Evolutionary conservation across 495 filamentous ascomycete genomes (phyloP), one percentile per base, ranked within the genome.

Genomic region (Xylaria bambusicola): DNA sequence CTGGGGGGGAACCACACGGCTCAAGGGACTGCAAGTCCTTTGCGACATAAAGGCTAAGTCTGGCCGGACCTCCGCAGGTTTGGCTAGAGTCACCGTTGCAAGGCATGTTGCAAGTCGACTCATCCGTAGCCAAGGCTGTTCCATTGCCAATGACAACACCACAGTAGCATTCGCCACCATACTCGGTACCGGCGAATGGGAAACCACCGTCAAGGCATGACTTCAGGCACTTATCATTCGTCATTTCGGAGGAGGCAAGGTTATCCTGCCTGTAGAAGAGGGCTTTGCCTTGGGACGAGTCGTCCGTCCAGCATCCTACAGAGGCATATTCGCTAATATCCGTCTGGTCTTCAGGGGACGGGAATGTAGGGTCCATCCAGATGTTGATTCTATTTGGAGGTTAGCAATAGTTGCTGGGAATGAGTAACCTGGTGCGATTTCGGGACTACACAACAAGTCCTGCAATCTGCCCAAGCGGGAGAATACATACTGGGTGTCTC

Each of bases 281-380:
- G 0, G 84, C 77, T 20, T 77, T 80, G 35, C 80, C 81, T 23
- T 62, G 12, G 33, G 44, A 60, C 0, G 75, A 71, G 53, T 81
- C 76, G 52, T 85, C 83, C 26, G 79, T 81, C 63, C 78, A 85
- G 64, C 84, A 86, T 50, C 84, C 84, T n/a, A 84, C 62, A 33
- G 72, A 62, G 29, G 62, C 57, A 62, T 82, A 84, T 63, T 82
- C 78, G 24, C 64, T 66, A 17, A 80, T 65, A 31, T 47, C 21
- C 8, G 62, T 70, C 49, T 69, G 72, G 26, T 70, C 62, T 23
- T 75, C 67, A 31, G 72, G 60, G 33, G 75, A 64, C n/a, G 69
- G 67, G 63, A 80, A 84, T 21, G 80, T 84, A 1, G 80, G 74
- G 42, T 84, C 82, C 62, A 78, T 72, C 56, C 77, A 84, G 56